Percentiles rank a stretch among this genome's conserved stretches.
phyloP scores from a whole-genome alignment of 2,329 filamentous ascomycete species.

The Lasiodiplodia hormozganensis region DNA sequence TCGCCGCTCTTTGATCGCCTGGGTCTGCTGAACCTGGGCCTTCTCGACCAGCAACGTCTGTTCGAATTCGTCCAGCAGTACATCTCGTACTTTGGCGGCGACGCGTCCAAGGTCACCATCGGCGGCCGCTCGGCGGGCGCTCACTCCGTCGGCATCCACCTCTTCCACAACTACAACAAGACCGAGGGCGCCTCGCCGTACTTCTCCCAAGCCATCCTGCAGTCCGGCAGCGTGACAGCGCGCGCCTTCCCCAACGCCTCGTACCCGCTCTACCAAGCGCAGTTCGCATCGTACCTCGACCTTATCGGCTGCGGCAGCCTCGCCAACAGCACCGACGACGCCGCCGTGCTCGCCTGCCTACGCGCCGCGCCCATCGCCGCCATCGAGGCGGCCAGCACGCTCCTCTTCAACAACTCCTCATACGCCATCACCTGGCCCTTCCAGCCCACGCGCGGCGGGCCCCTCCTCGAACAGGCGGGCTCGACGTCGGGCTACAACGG shows the following conservation, averaged over 20 bases:
- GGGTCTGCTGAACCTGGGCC: constrained; percentile 42
- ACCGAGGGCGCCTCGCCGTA: constrained; percentile 39
- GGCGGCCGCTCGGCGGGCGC: constrained; percentile 35
- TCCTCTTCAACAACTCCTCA: constrained; percentile 48
- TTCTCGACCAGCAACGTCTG: constrained; percentile 54
- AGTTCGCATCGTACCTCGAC: constrained; percentile 42
- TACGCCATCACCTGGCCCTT: constrained; percentile 57
- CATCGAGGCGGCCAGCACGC: constrained; percentile 50
- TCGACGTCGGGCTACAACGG: constrained; percentile 41
- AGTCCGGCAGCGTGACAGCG: constrained; percentile 45
- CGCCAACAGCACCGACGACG: constrained; percentile 33
- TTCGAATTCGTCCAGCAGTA: constrained; percentile 57
- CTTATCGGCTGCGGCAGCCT: constrained; percentile 34
- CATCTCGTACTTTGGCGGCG: constrained; percentile 55
- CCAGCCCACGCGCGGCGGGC: constrained; percentile 56
- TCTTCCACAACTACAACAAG: constrained; percentile 46
- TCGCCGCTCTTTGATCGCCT: constrained; percentile 41
- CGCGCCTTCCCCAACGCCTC: constrained; percentile 44
- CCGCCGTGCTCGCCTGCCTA: constrained; percentile 49
- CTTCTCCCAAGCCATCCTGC: constrained; percentile 43
- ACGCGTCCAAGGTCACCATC: constrained; percentile 55
- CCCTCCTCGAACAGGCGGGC: constrained; percentile 56
- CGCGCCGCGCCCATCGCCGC: constrained; percentile 45
- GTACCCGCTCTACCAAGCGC: constrained; percentile 40
- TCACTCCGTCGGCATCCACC: constrained; percentile 45